These are phyloP conservation scores for Talaromyces sp. DNA, from an alignment of 2,329 filamentous ascomycete genomes.

Conservation along the genomic window DNA sequence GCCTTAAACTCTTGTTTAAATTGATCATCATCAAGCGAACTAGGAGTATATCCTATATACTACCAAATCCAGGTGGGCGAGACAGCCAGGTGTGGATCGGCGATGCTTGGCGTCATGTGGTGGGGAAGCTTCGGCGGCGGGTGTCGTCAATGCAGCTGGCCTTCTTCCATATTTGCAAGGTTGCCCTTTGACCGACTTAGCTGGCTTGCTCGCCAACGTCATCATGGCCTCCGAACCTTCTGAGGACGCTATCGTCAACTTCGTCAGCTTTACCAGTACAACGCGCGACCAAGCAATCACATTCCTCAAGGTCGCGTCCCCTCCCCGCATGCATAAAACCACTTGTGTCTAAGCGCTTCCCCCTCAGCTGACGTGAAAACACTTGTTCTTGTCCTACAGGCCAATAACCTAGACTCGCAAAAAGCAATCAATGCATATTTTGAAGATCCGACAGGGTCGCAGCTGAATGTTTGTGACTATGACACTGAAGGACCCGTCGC, in stretches of 20 bases:
- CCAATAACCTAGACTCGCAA: constrained; percentile 48
- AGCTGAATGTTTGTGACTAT: constrained; percentile 30
- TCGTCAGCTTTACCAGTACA: constrained; percentile 45
- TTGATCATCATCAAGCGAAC: too few species aligned
- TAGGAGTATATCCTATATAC: too few species aligned
- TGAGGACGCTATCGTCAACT: constrained; percentile 45
- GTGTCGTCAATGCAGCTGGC: not conserved
- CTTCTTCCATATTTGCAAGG: constrained; percentile 2
- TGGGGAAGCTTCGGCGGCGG: constrained; percentile 22
- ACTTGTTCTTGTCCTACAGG: constrained; percentile 29
- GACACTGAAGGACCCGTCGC: not conserved
- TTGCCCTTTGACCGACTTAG: constrained; percentile 1
- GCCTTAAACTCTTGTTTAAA: too few species aligned
- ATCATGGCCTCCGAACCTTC: constrained; percentile 42
- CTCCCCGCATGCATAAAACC: not conserved
- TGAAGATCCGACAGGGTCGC: constrained; percentile 45
- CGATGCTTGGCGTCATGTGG: constrained; percentile 30
- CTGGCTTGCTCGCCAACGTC: not conserved
- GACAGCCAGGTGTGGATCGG: constrained; percentile 2
- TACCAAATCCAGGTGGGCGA: too few species aligned
- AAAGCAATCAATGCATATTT: constrained; percentile 53
- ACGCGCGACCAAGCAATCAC: constrained; percentile 43
- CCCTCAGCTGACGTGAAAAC: not conserved
- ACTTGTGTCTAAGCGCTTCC: not conserved
- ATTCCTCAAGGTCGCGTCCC: constrained; percentile 43